phyloP scores from a whole-genome alignment of 1,284 basidiomycete species.

The Pseudozyma thailandica region DNA sequence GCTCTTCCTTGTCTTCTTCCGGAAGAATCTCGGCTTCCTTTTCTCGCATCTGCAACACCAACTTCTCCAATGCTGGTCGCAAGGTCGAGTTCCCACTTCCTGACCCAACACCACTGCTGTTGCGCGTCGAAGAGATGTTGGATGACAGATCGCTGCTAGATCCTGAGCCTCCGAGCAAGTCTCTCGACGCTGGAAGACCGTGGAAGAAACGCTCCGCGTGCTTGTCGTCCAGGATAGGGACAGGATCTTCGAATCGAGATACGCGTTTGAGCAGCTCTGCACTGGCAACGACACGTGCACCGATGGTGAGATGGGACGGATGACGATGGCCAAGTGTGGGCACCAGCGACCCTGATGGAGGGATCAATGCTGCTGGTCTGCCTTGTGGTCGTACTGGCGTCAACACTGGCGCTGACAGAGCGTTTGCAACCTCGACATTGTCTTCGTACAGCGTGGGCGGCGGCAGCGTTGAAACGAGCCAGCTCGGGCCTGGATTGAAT shows the following conservation, averaged over 20 bases:
- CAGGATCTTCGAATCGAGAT: conserved; percentile 56
- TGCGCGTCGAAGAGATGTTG: conserved; percentile 51
- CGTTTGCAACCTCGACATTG: conserved; percentile 48
- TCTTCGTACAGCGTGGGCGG: conserved; percentile 48
- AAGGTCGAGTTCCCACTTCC: conserved; percentile 58
- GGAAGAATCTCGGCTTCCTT: conserved; percentile 39
- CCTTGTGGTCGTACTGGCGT: conserved; percentile 61
- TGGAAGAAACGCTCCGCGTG: conserved; percentile 66
- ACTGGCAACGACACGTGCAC: conserved; percentile 51
- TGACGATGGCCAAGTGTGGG: conserved; percentile 57
- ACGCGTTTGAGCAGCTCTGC: conserved; percentile 53
- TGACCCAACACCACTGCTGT: conserved; percentile 49
- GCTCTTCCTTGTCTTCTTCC: conserved; percentile 46
- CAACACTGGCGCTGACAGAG: conserved; percentile 55
- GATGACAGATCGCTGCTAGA: conserved; percentile 51
- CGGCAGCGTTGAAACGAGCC: conserved; percentile 60
- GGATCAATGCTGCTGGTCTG: conserved; percentile 51
- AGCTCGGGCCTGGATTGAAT: conserved; percentile 56
- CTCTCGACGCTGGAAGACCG: conserved; percentile 57
- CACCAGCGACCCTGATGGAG: conserved; percentile 52
- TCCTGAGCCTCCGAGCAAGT: conserved; percentile 53
- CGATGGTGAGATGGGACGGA: conserved; percentile 53
- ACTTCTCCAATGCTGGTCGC: conserved; percentile 50
- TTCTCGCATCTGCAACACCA: conserved; percentile 47
- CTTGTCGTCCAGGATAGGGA: conserved; percentile 62